Base-by-base conservation (phyloP, 2,329 filamentous ascomycete genomes). In the Fusarium sp. region DNA sequence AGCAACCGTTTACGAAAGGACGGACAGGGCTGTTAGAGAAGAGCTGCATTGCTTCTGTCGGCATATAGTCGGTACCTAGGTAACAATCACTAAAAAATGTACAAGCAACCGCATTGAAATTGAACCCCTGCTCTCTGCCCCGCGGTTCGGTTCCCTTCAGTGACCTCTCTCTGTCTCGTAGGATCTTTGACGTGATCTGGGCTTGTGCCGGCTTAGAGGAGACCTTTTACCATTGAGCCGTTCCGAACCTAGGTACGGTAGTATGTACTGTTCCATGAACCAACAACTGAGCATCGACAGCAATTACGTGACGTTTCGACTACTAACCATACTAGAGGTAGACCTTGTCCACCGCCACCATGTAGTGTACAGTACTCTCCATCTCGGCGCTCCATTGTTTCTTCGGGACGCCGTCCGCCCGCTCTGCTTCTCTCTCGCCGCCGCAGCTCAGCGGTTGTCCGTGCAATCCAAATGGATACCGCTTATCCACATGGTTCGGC, bases 301-400 rank as follows among this genome's bases (percentile, higher is more conserved):
- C 47, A 37, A 37, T 69, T 69, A 69, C 67, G 67, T 69, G 57
- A 65, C 41, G 52, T 66, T 69, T 67, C 67, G 24, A 70, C 53
- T 67, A 70, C 67, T 71, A 70, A 69, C 59, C 52, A 30, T 44
- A 34, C 32, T 47, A 44, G 45, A 22, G 24, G 11, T 27, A 27
- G 27, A 20, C 27, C 65, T 34, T 59, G 54, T 51, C 67, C 57
- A 70, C 67, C 57, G 54, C 61, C 49, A 54, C 67, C 67, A 70
- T 27, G 25, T 18, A 25, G 49, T 57, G 48, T 57, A 62, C 57
- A 52, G 47, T 60, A 54, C 67, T 70, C 67, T 67, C 62, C 67
- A 70, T 25, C 63, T 63, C 51, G 52, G 52, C 24, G 61, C 52
- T 52, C 64, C 65, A 61, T 66, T 55, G 24, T 51, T 30, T 44